These are phyloP conservation scores for Favolaschia claudopus DNA, from an alignment of 768 basidiomycete genomes.

Conservation along the genomic window DNA sequence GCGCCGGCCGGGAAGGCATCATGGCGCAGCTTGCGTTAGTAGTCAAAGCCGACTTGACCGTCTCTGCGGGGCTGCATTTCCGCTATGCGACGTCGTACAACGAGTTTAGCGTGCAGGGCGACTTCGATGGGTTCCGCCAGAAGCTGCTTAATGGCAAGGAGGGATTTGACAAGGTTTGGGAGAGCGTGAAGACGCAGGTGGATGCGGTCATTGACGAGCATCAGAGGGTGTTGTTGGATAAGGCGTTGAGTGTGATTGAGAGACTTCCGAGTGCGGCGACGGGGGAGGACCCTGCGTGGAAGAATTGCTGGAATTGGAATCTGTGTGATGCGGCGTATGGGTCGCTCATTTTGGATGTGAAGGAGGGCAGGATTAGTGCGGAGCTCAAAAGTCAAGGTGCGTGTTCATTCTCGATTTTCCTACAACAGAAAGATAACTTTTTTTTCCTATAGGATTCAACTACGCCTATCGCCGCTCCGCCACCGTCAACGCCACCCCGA, in stretches of 20 bases:
- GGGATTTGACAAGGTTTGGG: slow-evolving; percentile 92
- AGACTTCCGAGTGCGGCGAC: slow-evolving; percentile 73
- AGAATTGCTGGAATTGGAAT: slow-evolving; percentile 99
- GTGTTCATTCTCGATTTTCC: slow-evolving; percentile 25
- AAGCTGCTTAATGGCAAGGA: slow-evolving; percentile 84
- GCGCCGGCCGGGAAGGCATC: slow-evolving; percentile 92
- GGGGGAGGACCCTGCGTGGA: slow-evolving; percentile 94
- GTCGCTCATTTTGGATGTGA: slow-evolving; percentile 84
- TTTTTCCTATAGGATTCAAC: slow-evolving; percentile 77
- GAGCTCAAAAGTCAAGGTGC: slow-evolving; percentile 93
- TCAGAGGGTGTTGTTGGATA: slow-evolving; percentile 87
- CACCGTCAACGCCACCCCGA: slow-evolving; percentile 65
- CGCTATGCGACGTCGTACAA: slow-evolving; percentile 96
- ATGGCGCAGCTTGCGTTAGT: slow-evolving; percentile 90
- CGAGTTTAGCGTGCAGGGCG: slow-evolving; percentile 92
- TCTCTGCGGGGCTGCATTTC: slow-evolving; percentile 97
- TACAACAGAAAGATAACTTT: background rate
- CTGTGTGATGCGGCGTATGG: slow-evolving; percentile 96
- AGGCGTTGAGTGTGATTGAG: slow-evolving; percentile 85
- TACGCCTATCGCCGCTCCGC: slow-evolving; percentile 89
- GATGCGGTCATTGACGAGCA: slow-evolving; percentile 91
- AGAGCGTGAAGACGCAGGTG: slow-evolving; percentile 89
- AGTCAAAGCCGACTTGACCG: slow-evolving; percentile 92
- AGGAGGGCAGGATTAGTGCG: slow-evolving; percentile 90
- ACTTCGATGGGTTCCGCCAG: slow-evolving; percentile 86